phyloP scores from a whole-genome alignment of 208 protist species.

The Balamuthia mandrillaris region DNA sequence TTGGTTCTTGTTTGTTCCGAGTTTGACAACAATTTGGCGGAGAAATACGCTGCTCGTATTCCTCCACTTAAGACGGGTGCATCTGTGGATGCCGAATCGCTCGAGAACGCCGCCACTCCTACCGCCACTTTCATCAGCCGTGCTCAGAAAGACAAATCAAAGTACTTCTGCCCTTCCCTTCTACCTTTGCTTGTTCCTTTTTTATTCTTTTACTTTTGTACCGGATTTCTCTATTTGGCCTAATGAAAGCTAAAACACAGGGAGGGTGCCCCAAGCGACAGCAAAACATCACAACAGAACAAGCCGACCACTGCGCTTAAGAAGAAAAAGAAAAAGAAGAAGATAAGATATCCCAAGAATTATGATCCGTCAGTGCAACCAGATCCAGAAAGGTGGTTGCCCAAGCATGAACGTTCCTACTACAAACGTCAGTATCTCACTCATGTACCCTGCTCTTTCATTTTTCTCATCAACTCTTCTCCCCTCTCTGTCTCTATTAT shows the following conservation, averaged over 20 bases:
- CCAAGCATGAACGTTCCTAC: constrained; percentile 49
- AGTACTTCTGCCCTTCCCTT: background rate
- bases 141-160: constrained; percentile 3
- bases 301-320: background rate
- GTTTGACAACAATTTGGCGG: background rate
- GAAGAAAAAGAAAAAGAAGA: constrained; percentile 44
- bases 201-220: background rate
- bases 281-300: background rate
- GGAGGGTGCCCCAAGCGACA: background rate
- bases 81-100: background rate
- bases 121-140: constrained; percentile 4
- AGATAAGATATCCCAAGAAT: constrained; percentile 36
- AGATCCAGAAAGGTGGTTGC: constrained; percentile 42
- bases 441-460: background rate
- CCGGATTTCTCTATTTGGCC: too few species aligned
- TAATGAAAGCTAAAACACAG: background rate
- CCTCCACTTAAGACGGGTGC: constrained; percentile 6
- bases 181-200: background rate
- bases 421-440: constrained; percentile 11
- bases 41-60: constrained; percentile 31
- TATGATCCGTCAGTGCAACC: background rate
- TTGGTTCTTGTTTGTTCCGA: background rate
- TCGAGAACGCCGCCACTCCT: constrained; percentile 11
- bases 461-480: background rate
- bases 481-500: background rate